Evolutionary conservation across 1,284 basidiomycete genomes (phyloP), one percentile per base, ranked within the genome.

Genomic region (Trichosporon asahii): DNA sequence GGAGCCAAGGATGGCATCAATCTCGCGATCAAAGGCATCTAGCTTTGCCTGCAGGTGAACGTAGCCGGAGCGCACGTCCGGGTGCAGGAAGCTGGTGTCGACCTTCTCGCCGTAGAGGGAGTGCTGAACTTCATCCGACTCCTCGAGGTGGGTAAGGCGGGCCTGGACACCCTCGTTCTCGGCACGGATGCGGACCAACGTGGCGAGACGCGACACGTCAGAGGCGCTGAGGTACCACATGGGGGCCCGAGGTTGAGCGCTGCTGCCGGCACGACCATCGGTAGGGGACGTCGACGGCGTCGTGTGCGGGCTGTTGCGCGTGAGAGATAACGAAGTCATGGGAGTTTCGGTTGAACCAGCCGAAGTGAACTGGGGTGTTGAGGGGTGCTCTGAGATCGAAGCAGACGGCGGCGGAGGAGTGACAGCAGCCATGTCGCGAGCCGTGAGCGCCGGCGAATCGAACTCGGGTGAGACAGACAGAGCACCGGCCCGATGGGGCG

Each of bases 41-140:
- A 95, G 79, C 74, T 89, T 88, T 76, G 88, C 89, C 79, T 91
- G 89, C 14, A 89, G 85, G 68, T 87, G 86, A 11, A 87, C 87
- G 80, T 90, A 94, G 66, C 92, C 87, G 64, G 90, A 89, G 76
- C 88, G 86, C 40, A 92, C 87, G 21, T 88, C 85, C 0, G 91
- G 91, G 77, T 94, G 91, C 65, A 95, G 80, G 55, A 85, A 81
- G 29, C 88, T 86, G 73, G 89, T 74, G 70, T 91, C 72, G 3
- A 76, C 66, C 61, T 70, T 74, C 35, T 78, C 75, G 86, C 92
- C 92, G 78, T 94, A 93, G 67, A 93, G 78, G 77, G 90, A 77
- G 73, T 89, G 89, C 69, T 93, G 90, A 21, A 91, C 88, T 12
- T 88, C 86, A 73, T 91, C 87, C 70, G 87, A 76, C 49, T 81